Base-by-base conservation (phyloP, 2,329 filamentous ascomycete genomes). In the Periconia sp. region DNA sequence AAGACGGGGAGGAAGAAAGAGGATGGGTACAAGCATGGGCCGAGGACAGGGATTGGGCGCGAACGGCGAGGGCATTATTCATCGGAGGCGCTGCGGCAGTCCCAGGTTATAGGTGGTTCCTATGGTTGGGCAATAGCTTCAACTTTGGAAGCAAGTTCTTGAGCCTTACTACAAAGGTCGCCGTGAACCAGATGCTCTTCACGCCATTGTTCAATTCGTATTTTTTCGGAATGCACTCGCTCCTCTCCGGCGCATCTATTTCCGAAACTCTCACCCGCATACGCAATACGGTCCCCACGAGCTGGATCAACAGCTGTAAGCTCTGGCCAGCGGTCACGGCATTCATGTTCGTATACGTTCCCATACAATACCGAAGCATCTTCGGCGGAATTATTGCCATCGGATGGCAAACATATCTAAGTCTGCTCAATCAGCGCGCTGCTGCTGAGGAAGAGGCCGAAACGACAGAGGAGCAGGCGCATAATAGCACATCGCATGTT, bases 371-470 rank as follows among this genome's bases (percentile, higher is more conserved):
- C 73, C 81, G 92, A 47, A 90, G 86, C 63, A 82, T 96, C 15
- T 94, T 96, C 62, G 85, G 88, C 37, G 72, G 90, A 1, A 76
- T 88, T 7, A 82, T 96, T 59, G 90, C 91, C 1, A 88, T 96
- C 48, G 90, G 89, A 0, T 97, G 92, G 92, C 92, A 96, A 81
- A 92, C 91, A 1, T 97, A 96, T 79, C 69, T 97, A 63, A 90
- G 87, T 62, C 89, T 86, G 73, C 74, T 96, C 66, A 96, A 96
- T 65, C 82, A 88, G 65, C 78, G 79, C 57, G 90, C 90, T 1
- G 90, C 91, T 71, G 77, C 78, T 46, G 77, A 80, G 61, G 82
- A 84, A 49, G 60, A 63, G 43, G 50, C 51, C 7, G 64, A 68
- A 41, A 50, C 48, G 30, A 45, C 13, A 2, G 49, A 49, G 1